Evolutionary conservation across 2,329 filamentous ascomycete genomes (phyloP).

Genomic region (Cladophialophora psammophila): DNA sequence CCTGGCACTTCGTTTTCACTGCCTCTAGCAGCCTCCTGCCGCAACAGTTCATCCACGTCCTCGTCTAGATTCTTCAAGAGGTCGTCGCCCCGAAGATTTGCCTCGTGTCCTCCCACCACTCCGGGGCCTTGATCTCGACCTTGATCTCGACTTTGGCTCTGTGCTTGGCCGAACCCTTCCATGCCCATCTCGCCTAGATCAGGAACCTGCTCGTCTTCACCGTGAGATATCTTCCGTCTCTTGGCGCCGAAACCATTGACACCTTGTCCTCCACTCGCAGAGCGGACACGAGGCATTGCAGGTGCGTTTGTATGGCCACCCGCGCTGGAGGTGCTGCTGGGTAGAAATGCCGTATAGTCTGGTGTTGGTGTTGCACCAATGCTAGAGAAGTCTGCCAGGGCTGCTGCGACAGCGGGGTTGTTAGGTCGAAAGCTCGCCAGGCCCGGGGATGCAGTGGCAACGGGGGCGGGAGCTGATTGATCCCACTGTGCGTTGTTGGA

Average conservation of each 20-base stretch:
- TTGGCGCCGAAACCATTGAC: constrained; percentile 48
- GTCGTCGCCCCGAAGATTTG: constrained; percentile 48
- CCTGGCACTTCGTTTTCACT: not conserved
- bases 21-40: constrained; percentile 49
- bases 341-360: constrained; percentile 25
- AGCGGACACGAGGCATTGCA: constrained; percentile 26
- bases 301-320: constrained; percentile 26
- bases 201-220: constrained; percentile 53
- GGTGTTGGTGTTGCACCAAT: constrained; percentile 6
- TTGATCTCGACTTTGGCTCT: not conserved
- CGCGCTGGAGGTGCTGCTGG: constrained; percentile 16
- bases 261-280: constrained; percentile 38
- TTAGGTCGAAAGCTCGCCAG: constrained; percentile 13
- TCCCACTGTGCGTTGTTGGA: not conserved
- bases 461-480: constrained; percentile 6
- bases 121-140: not conserved
- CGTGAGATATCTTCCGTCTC: constrained; percentile 58
- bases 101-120: not conserved
- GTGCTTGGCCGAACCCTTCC: constrained; percentile 30
- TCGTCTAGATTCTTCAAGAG: constrained; percentile 66
- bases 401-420: constrained; percentile 37
- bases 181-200: constrained; percentile 41
- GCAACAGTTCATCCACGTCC: constrained; percentile 66
- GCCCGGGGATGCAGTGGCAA: not conserved
- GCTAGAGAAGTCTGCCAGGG: constrained; percentile 35